These are phyloP conservation scores for Dipteronia dyeriana DNA, from an alignment of 345 rosid species.

Conservation along the genomic window DNA sequence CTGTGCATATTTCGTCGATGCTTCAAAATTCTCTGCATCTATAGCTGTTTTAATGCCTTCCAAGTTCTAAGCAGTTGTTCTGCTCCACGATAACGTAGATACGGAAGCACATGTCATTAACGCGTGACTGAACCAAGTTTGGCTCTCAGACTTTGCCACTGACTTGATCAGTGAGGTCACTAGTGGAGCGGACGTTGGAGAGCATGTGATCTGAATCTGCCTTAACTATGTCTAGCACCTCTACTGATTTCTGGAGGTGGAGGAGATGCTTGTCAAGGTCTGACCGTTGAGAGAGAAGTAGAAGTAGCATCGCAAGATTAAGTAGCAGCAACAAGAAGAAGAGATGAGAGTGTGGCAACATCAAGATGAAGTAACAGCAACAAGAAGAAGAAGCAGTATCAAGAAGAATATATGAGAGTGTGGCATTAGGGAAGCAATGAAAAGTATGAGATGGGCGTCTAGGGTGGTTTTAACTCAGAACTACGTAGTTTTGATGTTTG, in stretches of 20 bases:
- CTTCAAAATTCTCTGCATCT: constrained; percentile 72
- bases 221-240: constrained; percentile 76
- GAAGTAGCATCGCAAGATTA: too few species aligned
- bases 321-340: too few species aligned
- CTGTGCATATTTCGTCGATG: constrained; percentile 73
- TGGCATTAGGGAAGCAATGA: too few species aligned
- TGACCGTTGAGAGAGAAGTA: constrained; percentile 71
- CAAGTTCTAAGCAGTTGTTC: constrained; percentile 78
- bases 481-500: too few species aligned
- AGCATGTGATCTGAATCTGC: constrained; percentile 81
- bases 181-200: constrained; percentile 77
- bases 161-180: constrained; percentile 88
- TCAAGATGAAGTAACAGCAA: too few species aligned
- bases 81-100: constrained; percentile 86
- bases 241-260: constrained; percentile 70
- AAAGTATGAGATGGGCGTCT: too few species aligned
- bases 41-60: constrained; percentile 80
- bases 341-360: too few species aligned
- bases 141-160: constrained; percentile 94
- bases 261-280: constrained; percentile 81
- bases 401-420: too few species aligned
- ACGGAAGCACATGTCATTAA: constrained; percentile 68
- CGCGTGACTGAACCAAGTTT: constrained; percentile 93
- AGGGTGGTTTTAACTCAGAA: too few species aligned
- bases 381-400: too few species aligned